A percentile compares a stretch with the other conserved stretches of the same genome.
Evolutionary conservation across 2,329 filamentous ascomycete genomes (phyloP).

Genomic region (Pestalotiopsis sp.): DNA sequence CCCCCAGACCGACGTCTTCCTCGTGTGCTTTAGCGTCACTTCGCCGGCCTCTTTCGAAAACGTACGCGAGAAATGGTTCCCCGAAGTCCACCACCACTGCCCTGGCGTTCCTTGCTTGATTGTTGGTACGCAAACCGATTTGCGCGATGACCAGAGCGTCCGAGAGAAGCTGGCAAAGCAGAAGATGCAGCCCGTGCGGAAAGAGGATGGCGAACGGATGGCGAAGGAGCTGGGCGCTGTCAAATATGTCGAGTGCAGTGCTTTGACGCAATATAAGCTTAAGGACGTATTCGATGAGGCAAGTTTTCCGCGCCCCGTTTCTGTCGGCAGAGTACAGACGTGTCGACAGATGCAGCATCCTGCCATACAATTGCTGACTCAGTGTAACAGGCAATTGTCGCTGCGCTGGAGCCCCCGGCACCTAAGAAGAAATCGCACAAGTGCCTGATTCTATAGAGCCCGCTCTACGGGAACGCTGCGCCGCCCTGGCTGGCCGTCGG

Average conservation of each 20-base stretch:
- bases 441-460: conserved; percentile 68
- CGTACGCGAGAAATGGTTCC: conserved; percentile 98
- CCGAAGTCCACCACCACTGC: conserved; percentile 98
- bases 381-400: conserved; percentile 79
- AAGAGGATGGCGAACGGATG: conserved; percentile 94
- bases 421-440: conserved; percentile 76
- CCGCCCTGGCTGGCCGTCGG: background rate
- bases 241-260: conserved; percentile 99
- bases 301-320: conserved; percentile 33
- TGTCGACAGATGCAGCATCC: background rate
- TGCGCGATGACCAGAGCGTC: conserved; percentile 85
- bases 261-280: conserved; percentile 95
- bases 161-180: conserved; percentile 92
- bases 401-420: conserved; percentile 84
- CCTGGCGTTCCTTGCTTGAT: conserved; percentile 97
- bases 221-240: conserved; percentile 96
- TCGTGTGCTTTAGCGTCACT: conserved; percentile 98
- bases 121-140: conserved; percentile 95
- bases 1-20: conserved; percentile 97
- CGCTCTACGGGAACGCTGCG: background rate
- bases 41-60: conserved; percentile 98
- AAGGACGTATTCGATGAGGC: conserved; percentile 99
- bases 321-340: background rate
- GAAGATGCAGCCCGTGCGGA: conserved; percentile 91
- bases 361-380: conserved; percentile 11